A percentile compares a stretch with the other conserved stretches of the same genome.
phyloP scores from a whole-genome alignment of 2,329 filamentous ascomycete genomes.

The Pestalotiopsis sp. region DNA sequence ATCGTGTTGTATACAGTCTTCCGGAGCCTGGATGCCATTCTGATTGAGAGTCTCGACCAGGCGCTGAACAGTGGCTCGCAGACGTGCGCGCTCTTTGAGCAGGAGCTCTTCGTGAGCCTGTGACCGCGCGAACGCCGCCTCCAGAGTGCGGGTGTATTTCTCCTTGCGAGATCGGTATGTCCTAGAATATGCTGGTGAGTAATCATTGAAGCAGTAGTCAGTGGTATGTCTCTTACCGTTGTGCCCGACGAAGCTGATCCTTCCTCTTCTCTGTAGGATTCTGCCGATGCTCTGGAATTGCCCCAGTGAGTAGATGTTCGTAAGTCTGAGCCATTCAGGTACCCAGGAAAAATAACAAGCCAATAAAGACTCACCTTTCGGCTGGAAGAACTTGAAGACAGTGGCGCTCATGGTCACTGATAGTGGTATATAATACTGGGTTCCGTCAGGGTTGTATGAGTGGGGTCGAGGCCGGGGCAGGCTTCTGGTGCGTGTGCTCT shows the following conservation, averaged over 20 bases:
- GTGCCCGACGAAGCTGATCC: conserved; percentile 6
- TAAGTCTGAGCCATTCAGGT: background rate
- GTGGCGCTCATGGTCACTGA: background rate
- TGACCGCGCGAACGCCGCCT: background rate
- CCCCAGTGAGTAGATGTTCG: background rate
- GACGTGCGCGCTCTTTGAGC: background rate
- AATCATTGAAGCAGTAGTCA: background rate
- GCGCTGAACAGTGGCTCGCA: background rate
- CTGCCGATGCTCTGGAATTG: background rate
- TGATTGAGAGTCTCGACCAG: background rate
- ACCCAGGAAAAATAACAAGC: background rate
- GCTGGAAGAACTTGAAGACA: conserved; percentile 9
- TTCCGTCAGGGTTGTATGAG: background rate
- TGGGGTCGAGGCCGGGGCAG: background rate
- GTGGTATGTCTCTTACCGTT: background rate
- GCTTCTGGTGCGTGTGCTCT: background rate
- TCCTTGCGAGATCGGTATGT: conserved; percentile 12
- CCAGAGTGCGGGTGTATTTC: conserved; percentile 1
- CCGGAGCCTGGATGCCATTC: conserved; percentile 1
- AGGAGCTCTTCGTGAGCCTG: conserved; percentile 2
- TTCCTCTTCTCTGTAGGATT: conserved; percentile 5
- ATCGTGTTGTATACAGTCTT: background rate
- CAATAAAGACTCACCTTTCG: background rate
- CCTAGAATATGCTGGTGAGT: background rate
- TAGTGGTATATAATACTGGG: background rate